A percentile compares a stretch with the other conserved stretches of the same genome.
These are phyloP conservation scores for Oryza punctata DNA, from an alignment of 176 grass and related monocot species.

Conservation along the genomic window DNA sequence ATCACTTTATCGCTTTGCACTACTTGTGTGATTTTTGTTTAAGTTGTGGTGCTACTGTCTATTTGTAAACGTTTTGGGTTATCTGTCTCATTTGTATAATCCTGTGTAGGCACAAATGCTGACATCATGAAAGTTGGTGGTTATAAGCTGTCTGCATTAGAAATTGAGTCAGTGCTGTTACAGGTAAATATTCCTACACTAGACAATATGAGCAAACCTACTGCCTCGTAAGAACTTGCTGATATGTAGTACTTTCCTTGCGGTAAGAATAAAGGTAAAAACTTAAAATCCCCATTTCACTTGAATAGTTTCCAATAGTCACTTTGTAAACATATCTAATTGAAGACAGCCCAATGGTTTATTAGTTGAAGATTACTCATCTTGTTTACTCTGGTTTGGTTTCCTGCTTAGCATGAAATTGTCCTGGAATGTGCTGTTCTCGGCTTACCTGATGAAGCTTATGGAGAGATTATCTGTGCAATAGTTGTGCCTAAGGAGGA, in stretches of 20 bases:
- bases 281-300: background rate
- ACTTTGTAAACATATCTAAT: background rate
- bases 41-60: slow-evolving; percentile 4
- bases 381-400: slow-evolving; percentile 17
- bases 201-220: slow-evolving; percentile 16
- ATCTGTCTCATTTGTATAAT: slow-evolving; percentile 11
- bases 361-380: background rate
- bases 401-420: slow-evolving; percentile 59
- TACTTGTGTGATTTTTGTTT: slow-evolving; percentile 28
- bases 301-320: background rate
- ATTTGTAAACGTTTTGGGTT: background rate
- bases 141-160: slow-evolving; percentile 92
- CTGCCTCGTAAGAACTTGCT: slow-evolving; percentile 2
- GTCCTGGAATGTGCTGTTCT: slow-evolving; percentile 80
- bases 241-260: background rate
- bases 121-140: slow-evolving; percentile 99
- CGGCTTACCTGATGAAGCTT: slow-evolving; percentile 78
- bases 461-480: slow-evolving; percentile 82
- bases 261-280: slow-evolving; percentile 8
- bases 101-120: slow-evolving; percentile 85
- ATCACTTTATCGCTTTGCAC: background rate
- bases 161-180: slow-evolving; percentile 90
- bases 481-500: slow-evolving; percentile 82
- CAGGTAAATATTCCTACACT: slow-evolving; percentile 49
- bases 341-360: background rate